Conservation (phyloP, 2,329 filamentous ascomycete species). For the Talaromyces sp. region DNA sequence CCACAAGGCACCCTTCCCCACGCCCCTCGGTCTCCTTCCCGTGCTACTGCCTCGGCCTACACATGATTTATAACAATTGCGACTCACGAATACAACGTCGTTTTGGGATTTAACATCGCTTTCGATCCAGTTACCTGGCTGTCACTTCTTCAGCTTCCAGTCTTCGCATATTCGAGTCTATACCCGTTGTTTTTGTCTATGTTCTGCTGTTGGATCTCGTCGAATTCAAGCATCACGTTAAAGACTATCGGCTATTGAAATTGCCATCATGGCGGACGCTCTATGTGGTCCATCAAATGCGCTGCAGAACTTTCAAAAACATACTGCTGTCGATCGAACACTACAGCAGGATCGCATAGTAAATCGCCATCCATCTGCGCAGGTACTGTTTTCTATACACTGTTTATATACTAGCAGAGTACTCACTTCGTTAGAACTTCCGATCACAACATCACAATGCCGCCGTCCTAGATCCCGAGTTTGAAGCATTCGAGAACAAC, state of each 20-base stretch:
- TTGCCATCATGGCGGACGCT: constrained; percentile 58
- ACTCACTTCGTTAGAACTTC: constrained; percentile 52
- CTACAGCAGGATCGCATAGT: constrained; percentile 69
- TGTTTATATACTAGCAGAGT: constrained; percentile 11
- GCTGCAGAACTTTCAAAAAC: constrained; percentile 69
- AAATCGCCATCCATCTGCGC: constrained; percentile 51
- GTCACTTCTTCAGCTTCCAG: neutral
- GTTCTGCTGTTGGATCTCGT: neutral
- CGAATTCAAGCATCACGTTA: neutral
- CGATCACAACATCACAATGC: constrained; percentile 55
- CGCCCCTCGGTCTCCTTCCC: neutral
- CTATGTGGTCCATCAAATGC: constrained; percentile 73
- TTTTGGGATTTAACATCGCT: neutral
- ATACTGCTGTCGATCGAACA: constrained; percentile 64
- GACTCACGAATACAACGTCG: neutral
- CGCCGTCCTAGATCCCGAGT: constrained; percentile 61
- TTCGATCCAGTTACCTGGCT: neutral
- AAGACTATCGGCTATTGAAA: neutral
- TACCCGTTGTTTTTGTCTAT: neutral
- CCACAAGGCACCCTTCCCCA: constrained; percentile 1
- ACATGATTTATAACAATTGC: constrained; percentile 3
- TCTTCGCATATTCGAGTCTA: neutral
- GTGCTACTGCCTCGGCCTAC: neutral
- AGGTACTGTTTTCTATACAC: constrained; percentile 35
- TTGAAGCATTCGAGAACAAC: constrained; percentile 62